phyloP scores from a whole-genome alignment of 2,329 filamentous ascomycete genomes.

The Falciphora oryzae region DNA sequence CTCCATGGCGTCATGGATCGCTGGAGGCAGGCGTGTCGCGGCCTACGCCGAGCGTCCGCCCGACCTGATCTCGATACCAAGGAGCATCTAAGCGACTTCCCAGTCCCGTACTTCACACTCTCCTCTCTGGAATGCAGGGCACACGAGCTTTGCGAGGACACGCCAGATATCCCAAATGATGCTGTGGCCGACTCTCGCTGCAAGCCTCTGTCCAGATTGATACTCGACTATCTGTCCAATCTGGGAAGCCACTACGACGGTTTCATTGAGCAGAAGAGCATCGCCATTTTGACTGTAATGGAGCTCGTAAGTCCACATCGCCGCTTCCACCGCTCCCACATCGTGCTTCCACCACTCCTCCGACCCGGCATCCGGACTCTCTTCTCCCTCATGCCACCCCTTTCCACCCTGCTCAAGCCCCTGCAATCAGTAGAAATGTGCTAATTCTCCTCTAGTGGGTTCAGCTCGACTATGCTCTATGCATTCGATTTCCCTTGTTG shows the following conservation, averaged over 20 bases:
- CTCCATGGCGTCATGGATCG: constrained; percentile 19
- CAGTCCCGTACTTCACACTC: background rate
- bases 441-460: constrained; percentile 36
- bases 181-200: constrained; percentile 13
- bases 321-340: too few species aligned
- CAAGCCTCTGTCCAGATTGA: constrained; percentile 24
- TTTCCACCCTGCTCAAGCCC: too few species aligned
- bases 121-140: background rate
- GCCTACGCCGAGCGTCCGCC: background rate
- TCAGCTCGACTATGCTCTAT: constrained; percentile 44
- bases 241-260: constrained; percentile 32
- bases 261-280: constrained; percentile 44
- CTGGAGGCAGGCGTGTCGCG: constrained; percentile 4
- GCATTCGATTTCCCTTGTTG: constrained; percentile 39
- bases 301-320: constrained; percentile 29
- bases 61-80: background rate
- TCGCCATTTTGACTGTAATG: constrained; percentile 47
- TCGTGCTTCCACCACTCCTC: too few species aligned
- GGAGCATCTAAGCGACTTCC: background rate
- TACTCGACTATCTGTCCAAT: constrained; percentile 28
- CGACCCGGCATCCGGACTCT: too few species aligned
- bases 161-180: constrained; percentile 6
- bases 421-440: background rate
- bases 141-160: background rate
- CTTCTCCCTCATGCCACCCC: background rate